Base-by-base conservation (phyloP, 2,329 filamentous ascomycete genomes). In the Clonostachys byssicola region DNA sequence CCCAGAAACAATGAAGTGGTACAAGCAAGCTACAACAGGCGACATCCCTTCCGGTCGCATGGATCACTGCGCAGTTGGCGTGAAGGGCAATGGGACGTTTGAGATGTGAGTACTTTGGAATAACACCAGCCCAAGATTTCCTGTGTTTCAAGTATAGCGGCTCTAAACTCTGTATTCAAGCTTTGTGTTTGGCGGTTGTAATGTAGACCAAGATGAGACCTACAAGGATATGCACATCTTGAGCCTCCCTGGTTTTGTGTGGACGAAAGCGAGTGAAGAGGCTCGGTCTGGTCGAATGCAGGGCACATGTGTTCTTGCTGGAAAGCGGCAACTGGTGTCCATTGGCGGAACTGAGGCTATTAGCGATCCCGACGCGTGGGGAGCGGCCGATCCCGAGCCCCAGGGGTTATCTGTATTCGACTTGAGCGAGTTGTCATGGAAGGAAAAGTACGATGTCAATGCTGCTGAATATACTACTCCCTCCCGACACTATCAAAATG, bases 391-490 rank as follows among this genome's bases (percentile, higher is more conserved):
- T 43, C 60, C 60, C 1, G 69, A 63, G 63, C 49, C 52, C 5
- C 60, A 64, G 38, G 64, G 66, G 1, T 54, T 72, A 16, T 64
- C 67, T 3, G 55, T 72, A 9, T 67, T 70, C 50, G 68, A 71
- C 45, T 60, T 72, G 63, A 63, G 59, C 5, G 54, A 56, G 14
- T 52, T 70, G 52, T 40, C 47, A 6, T 72, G 68, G 67, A 54
- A 45, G 5, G 51, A 60, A 41, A 50, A 54, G 2, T 72, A 67
- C 48, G 56, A 69, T 18, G 58, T 65, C 0, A 46, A 60, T 9
- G 66, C 64, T 5, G 50, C 45, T 2, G 47, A 50, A 12, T 71
- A 71, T 44, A 57, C 66, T 17, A 39, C 13, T 6, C 36, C 13
- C 13, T 6, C 36, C 13, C 36, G 13, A 39, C 9, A 17, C 8